phyloP scores from a whole-genome alignment of 805 yeast genomes.

The Wickerhamiella alocasiicola region DNA sequence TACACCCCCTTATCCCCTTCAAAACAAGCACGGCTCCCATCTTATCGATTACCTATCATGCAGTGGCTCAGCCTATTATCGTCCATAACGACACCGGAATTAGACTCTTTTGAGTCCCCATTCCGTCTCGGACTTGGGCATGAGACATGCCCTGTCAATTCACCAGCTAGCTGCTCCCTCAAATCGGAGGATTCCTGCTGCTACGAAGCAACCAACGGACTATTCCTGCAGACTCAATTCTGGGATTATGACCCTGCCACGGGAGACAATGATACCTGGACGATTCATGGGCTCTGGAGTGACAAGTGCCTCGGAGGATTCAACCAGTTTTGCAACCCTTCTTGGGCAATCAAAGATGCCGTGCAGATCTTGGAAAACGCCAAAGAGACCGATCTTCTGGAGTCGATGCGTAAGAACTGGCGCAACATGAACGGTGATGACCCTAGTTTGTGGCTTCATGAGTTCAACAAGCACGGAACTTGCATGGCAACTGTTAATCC shows the following conservation, averaged over 20 bases:
- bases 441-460: slow-evolving; percentile 73
- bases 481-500: slow-evolving; percentile 75
- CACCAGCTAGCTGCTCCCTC: slow-evolving; percentile 27
- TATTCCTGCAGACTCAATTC: slow-evolving; percentile 74
- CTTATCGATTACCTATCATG: too few species aligned
- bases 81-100: neutral
- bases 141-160: slow-evolving; percentile 24
- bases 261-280: slow-evolving; percentile 60
- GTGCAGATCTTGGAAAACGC: slow-evolving; percentile 33
- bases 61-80: neutral
- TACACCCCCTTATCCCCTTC: too few species aligned
- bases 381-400: slow-evolving; percentile 38
- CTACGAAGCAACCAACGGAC: slow-evolving; percentile 77
- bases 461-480: slow-evolving; percentile 88
- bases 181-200: slow-evolving; percentile 50
- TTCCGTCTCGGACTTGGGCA: slow-evolving; percentile 15
- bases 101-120: neutral
- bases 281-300: slow-evolving; percentile 83
- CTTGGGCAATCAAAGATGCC: slow-evolving; percentile 42
- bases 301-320: slow-evolving; percentile 76
- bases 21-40: too few species aligned
- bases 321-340: slow-evolving; percentile 62
- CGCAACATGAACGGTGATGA: slow-evolving; percentile 59
- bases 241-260: slow-evolving; percentile 77
- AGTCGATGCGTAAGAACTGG: slow-evolving; percentile 54